A percentile compares a stretch with the other conserved stretches of the same genome.
These are phyloP conservation scores for Histomonas meleagridis DNA, from an alignment of 208 protist genomes.

Conservation along the genomic window DNA sequence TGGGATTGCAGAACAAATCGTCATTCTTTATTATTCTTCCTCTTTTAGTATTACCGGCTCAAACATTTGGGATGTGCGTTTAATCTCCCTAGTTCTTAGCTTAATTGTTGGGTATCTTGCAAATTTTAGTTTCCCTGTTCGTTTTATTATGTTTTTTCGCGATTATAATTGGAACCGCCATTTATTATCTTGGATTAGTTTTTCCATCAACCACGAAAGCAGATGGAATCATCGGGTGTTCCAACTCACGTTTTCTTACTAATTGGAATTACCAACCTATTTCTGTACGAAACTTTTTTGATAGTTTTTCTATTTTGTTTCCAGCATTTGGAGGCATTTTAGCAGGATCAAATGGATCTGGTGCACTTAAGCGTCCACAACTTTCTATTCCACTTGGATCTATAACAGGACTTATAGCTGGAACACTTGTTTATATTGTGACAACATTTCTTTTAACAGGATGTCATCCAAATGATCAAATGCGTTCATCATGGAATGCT, in stretches of 20 bases:
- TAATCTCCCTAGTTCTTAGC: background rate
- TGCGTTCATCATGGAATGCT: background rate
- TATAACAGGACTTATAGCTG: background rate
- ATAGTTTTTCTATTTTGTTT: constrained; percentile 23
- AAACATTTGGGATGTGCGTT: background rate
- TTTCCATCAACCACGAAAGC: background rate
- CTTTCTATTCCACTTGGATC: constrained; percentile 18
- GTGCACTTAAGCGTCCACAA: background rate
- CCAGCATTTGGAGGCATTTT: constrained; percentile 22
- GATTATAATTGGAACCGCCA: background rate
- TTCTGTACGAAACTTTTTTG: background rate
- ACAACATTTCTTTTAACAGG: background rate
- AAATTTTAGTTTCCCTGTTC: background rate
- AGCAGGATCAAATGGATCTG: constrained; percentile 5
- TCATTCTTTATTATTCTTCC: background rate
- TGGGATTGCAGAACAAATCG: background rate
- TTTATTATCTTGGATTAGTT: background rate
- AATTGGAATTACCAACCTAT: background rate
- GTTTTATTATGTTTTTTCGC: background rate
- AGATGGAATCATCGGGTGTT: background rate
- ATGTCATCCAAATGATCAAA: background rate
- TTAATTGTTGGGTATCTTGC: background rate
- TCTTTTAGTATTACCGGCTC: background rate
- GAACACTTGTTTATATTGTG: background rate
- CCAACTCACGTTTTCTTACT: background rate